Evolutionary conservation across 73 alveolate species (phyloP).

Genomic region (Paramecium pentaurelia): DNA sequence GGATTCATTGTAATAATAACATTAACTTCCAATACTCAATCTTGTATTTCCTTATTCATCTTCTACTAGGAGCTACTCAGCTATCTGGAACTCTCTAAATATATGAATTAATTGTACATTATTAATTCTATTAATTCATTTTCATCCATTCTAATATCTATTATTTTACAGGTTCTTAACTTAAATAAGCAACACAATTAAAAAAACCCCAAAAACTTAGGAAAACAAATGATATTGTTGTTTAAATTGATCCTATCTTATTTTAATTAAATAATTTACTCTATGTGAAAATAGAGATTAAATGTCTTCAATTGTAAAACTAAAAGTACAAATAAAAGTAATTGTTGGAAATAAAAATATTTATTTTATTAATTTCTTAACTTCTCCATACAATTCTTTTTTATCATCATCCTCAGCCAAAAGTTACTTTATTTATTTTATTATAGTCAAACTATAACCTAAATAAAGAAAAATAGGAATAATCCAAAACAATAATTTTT

Average conservation of each 20-base stretch:
- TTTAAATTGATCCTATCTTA: not conserved
- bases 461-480: not conserved
- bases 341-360: not conserved
- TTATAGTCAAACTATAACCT: not conserved
- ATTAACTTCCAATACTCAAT: constrained; percentile 22
- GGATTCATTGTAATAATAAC: not conserved
- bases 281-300: not conserved
- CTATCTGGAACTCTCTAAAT: constrained; percentile 10
- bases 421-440: not conserved
- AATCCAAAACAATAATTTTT: not conserved
- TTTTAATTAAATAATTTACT: not conserved
- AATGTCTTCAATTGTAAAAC: constrained; percentile 23
- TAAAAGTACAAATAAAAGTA: constrained; percentile 14
- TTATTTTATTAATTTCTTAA: not conserved
- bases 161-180: not conserved
- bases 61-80: not conserved
- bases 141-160: not conserved
- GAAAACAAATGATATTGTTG: not conserved
- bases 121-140: not conserved
- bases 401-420: not conserved
- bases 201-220: constrained; percentile 24
- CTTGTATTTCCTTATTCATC: not conserved
- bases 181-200: not conserved
- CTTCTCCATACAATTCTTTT: not conserved
- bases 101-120: not conserved